Conservation (phyloP, 306 rosid genomes). For the Potentilla sterilis region DNA sequence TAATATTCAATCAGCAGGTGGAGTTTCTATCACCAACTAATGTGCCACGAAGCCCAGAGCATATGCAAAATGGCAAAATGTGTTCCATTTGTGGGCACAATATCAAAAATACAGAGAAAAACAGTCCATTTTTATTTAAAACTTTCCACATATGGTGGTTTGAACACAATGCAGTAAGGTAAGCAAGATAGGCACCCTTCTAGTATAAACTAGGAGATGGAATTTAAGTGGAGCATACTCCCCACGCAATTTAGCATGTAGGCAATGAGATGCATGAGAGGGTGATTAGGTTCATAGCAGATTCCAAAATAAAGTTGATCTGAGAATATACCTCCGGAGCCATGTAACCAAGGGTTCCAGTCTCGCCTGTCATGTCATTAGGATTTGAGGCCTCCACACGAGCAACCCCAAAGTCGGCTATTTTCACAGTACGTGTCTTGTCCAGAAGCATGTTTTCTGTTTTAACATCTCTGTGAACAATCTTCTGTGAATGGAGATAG, state of each 20-base stretch:
- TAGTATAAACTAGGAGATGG: background rate
- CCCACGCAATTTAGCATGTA: background rate
- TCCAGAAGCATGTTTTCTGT: conserved; percentile 99
- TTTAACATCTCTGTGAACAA: conserved; percentile 97
- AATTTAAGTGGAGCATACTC: background rate
- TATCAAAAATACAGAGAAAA: background rate
- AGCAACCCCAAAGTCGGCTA: conserved; percentile 99
- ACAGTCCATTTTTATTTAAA: background rate
- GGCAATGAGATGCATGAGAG: conserved; percentile 2
- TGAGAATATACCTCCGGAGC: conserved; percentile 87
- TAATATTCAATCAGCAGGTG: background rate
- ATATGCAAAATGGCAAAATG: background rate
- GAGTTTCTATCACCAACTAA: background rate
- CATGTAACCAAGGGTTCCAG: conserved; percentile 94
- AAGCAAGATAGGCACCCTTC: conserved; percentile 6
- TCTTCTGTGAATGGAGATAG: conserved; percentile 85
- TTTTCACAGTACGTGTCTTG: conserved; percentile 82
- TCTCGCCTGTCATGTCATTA: conserved; percentile 98
- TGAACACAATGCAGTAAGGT: background rate
- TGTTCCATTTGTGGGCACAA: background rate
- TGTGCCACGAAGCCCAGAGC: background rate
- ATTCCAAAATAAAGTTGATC: conserved; percentile 15
- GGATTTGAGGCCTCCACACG: conserved; percentile 98
- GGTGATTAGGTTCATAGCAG: background rate
- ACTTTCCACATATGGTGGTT: background rate